Conservation (phyloP, 495 filamentous ascomycete genomes). For the Aspergillus kassunensis region DNA sequence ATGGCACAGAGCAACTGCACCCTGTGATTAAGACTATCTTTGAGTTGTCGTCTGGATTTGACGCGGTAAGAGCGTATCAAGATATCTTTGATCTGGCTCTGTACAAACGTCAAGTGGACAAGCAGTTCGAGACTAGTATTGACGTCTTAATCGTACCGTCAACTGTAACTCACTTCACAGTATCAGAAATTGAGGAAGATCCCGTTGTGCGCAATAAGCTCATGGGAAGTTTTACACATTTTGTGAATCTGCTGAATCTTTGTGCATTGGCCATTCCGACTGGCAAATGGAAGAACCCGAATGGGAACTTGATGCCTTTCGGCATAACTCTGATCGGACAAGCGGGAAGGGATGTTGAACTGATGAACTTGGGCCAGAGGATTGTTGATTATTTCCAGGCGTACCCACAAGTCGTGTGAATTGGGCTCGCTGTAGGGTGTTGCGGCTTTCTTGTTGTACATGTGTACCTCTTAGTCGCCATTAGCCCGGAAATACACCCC, state of each 20-base stretch:
- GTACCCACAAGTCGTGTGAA: too few relatives aligned
- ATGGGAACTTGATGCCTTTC: slow-evolving; percentile 7
- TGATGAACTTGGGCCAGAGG: slow-evolving; percentile 2
- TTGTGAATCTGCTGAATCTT: slow-evolving; percentile 3
- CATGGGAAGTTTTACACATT: slow-evolving; percentile 9
- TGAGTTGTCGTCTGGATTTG: slow-evolving; percentile 3
- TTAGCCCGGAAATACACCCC: too few relatives aligned
- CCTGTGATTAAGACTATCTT: slow-evolving; percentile 1
- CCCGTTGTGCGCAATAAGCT: slow-evolving; percentile 1
- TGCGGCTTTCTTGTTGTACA: too few relatives aligned
- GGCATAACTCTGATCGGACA: slow-evolving; percentile 6
- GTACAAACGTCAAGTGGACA: slow-evolving; percentile 3
- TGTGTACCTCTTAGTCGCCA: too few relatives aligned
- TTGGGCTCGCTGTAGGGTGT: too few relatives aligned
- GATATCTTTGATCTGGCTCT: slow-evolving; percentile 6
- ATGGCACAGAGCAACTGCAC: background rate
- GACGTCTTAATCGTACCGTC: slow-evolving; percentile 5
- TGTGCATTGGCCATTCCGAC: slow-evolving; percentile 4
- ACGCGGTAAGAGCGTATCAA: slow-evolving; percentile 3
- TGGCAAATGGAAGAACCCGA: slow-evolving; percentile 1
- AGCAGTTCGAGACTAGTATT: background rate
- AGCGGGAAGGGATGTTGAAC: slow-evolving; percentile 2
- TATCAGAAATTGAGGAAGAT: slow-evolving; percentile 3
- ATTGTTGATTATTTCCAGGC: too few relatives aligned
- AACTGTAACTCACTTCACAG: slow-evolving; percentile 2